These are phyloP conservation scores for Thraustochytrium sp. DNA, from an alignment of 352 stramenopile species.

Conservation along the genomic window DNA sequence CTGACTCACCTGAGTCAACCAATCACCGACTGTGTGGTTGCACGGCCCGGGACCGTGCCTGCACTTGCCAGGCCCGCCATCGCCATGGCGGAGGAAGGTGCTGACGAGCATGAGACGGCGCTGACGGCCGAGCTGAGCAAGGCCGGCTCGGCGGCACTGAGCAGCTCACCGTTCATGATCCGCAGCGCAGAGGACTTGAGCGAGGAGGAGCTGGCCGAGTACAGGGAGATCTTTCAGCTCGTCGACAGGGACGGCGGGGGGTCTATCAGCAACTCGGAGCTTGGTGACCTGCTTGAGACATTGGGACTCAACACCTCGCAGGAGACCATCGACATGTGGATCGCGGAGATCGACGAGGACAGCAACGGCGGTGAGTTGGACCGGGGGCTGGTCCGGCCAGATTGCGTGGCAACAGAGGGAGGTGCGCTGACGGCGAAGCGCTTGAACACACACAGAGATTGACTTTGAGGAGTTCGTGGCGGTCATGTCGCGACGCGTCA, in stretches of 20 bases:
- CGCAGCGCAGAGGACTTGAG: slow-evolving; percentile 51
- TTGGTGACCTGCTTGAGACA: slow-evolving; percentile 85
- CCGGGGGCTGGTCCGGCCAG: not conserved
- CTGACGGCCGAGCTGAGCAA: not conserved
- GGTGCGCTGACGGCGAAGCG: not conserved
- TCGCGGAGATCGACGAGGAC: slow-evolving; percentile 89
- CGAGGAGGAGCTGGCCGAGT: slow-evolving; percentile 76
- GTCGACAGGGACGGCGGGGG: slow-evolving; percentile 83
- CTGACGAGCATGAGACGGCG: not conserved
- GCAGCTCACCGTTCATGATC: not conserved
- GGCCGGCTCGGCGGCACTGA: not conserved
- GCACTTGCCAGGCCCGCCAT: no score
- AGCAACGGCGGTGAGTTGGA: slow-evolving; percentile 63
- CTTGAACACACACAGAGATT: slow-evolving; percentile 61
- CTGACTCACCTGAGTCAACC: no score
- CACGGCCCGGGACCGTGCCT: no score
- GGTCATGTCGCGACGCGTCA: slow-evolving; percentile 88
- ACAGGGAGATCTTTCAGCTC: slow-evolving; percentile 88
- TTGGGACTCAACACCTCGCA: slow-evolving; percentile 81
- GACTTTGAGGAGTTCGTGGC: slow-evolving; percentile 89
- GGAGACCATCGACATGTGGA: slow-evolving; percentile 89
- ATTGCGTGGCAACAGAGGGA: not conserved
- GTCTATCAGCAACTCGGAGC: slow-evolving; percentile 85
- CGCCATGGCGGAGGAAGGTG: not conserved
- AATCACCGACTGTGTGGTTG: no score